A percentile compares a stretch with the other conserved stretches of the same genome.
Evolutionary conservation across 257 asterid species (phyloP).

Genomic region (Thymus mandschuricus): DNA sequence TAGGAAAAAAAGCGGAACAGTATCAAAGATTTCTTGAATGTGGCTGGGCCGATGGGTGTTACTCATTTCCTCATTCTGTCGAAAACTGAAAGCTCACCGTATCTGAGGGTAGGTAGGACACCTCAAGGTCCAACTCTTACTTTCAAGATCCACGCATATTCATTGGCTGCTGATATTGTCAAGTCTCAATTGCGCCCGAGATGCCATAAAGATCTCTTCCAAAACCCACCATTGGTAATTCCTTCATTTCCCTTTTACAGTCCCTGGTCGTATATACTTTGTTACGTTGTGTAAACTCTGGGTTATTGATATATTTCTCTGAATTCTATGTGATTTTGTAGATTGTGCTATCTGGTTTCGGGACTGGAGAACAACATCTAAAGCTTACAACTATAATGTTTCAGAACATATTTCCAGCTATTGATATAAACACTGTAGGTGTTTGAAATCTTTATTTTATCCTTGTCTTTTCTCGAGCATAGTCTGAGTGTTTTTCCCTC

Average conservation of each 20-base stretch:
- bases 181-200: slow-evolving; percentile 86
- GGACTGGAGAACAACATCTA: slow-evolving; percentile 93
- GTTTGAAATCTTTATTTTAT: slow-evolving; percentile 19
- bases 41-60: slow-evolving; percentile 91
- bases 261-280: not conserved
- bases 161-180: slow-evolving; percentile 75
- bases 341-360: slow-evolving; percentile 97
- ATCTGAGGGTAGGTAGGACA: slow-evolving; percentile 78
- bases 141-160: slow-evolving; percentile 81
- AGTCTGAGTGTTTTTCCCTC: slow-evolving; percentile 22
- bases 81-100: slow-evolving; percentile 75
- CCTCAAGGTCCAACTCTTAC: slow-evolving; percentile 95
- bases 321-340: slow-evolving; percentile 36
- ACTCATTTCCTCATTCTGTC: slow-evolving; percentile 90
- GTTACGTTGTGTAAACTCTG: not conserved
- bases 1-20: slow-evolving; percentile 89
- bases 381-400: slow-evolving; percentile 88
- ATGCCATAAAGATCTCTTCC: slow-evolving; percentile 75
- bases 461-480: slow-evolving; percentile 19
- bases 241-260: not conserved
- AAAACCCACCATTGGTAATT: slow-evolving; percentile 83
- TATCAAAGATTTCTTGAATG: slow-evolving; percentile 79
- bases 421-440: slow-evolving; percentile 87
- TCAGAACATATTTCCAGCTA: slow-evolving; percentile 95
- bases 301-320: not conserved